These are phyloP conservation scores for Cyathus striatus DNA, from an alignment of 768 basidiomycete species.

Conservation along the genomic window DNA sequence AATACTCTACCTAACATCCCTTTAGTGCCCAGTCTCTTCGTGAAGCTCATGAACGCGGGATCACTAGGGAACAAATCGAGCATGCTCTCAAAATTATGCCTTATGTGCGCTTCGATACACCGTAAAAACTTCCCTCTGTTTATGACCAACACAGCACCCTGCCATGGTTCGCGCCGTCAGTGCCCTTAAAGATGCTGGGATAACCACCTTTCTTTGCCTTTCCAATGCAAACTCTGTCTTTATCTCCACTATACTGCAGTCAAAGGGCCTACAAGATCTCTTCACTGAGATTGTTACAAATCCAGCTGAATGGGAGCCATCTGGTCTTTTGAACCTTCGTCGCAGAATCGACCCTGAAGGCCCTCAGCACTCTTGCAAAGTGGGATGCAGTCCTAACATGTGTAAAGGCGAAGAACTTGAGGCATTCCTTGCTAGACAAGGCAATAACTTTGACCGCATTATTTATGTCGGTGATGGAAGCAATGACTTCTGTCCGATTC, in stretches of 20 bases:
- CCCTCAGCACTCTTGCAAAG: constrained; percentile 75
- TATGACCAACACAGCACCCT: constrained; percentile 66
- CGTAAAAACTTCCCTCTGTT: not conserved
- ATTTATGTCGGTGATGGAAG: constrained; percentile 91
- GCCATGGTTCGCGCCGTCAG: constrained; percentile 93
- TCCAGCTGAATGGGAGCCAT: constrained; percentile 76
- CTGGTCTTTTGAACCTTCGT: constrained; percentile 68
- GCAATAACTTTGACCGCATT: constrained; percentile 65
- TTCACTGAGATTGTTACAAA: constrained; percentile 91
- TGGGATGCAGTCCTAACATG: constrained; percentile 96
- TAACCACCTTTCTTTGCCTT: constrained; percentile 83
- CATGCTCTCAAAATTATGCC: constrained; percentile 77
- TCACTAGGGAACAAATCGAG: constrained; percentile 72
- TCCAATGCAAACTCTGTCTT: constrained; percentile 94
- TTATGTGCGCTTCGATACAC: constrained; percentile 50
- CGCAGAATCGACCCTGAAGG: constrained; percentile 72
- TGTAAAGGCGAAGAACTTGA: constrained; percentile 98
- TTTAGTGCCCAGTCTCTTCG: constrained; percentile 62
- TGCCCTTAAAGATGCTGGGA: constrained; percentile 57
- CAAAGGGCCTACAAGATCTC: constrained; percentile 64
- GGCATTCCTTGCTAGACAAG: constrained; percentile 63
- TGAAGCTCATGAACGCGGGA: constrained; percentile 66
- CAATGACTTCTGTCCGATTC: constrained; percentile 93
- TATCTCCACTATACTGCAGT: constrained; percentile 85
- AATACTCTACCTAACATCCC: not conserved